Base-by-base conservation (phyloP, 169 alveolate species). In the Eimeria praecox region DNA sequence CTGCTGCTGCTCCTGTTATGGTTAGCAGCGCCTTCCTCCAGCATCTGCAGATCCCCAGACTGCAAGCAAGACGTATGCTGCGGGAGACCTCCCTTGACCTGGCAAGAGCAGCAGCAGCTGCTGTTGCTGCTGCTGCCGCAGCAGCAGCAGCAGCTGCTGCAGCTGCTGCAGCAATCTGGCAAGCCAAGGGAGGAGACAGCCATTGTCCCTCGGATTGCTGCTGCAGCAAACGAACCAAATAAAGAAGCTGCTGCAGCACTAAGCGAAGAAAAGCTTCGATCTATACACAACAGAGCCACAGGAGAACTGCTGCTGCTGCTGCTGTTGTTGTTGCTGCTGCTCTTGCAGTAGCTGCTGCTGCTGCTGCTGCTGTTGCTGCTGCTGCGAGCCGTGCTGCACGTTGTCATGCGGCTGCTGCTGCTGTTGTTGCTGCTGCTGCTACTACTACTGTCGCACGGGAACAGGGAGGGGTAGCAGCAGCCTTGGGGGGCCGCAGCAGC, bases 11-110 rank as follows among this genome's bases (percentile, higher is more conserved):
- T 80, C 12, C 89, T 42, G 64, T 69, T 80, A 42, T 40, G 14
- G 69, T 33, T 44, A 69, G 42, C 62, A n/a, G 49, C 89, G 27
- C 85, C 85, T 18, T 38, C 89, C 66, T 80, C 66, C 69, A 80
- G 69, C 89, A 49, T 44, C 44, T 46, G 89, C 89, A 80, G 89
- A 18, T 80, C 89, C 27, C 89, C 89, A 38, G 89, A 46, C 38
- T 42, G 85, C 33, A 42, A 18, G 85, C 30, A 73, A 35, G 56
- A 73, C 33, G 56, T 30, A 27, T 73, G 40, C 89, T 80, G 89
- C 64, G 54, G 85, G 54, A n/a, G 24, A 54, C 30, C 46, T 33
- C 69, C 42, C 42, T 33, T 42, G 69, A 44, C 4, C 30, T 44
- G 89, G 20, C 16, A 38, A 69, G 46, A 20, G 56, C 35, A 38